A percentile compares a stretch with the other conserved stretches of the same genome.
These are phyloP conservation scores for Penicillium parvum DNA, from an alignment of 495 filamentous ascomycete species.

Conservation along the genomic window DNA sequence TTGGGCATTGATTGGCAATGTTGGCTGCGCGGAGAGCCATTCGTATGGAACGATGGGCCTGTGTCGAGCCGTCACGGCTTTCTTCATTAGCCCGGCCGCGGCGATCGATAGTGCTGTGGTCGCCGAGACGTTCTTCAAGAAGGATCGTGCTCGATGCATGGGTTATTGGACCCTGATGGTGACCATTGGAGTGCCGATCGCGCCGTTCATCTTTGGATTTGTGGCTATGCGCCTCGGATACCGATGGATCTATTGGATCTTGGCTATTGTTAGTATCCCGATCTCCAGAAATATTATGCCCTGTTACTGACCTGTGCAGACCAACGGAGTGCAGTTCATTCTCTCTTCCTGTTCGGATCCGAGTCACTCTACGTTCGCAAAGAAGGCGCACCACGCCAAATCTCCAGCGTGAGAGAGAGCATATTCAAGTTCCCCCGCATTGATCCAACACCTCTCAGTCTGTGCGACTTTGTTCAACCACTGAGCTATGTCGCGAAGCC, in stretches of 20 bases:
- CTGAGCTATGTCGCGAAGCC: slow-evolving; percentile 33
- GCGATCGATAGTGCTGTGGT: slow-evolving; percentile 43
- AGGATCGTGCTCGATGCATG: slow-evolving; percentile 43
- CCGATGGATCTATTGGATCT: not conserved
- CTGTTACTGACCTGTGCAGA: slow-evolving; percentile 27
- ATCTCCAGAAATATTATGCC: too few relatives aligned
- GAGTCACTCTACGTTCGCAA: slow-evolving; percentile 49
- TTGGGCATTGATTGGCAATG: slow-evolving; percentile 42
- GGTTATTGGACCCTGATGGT: slow-evolving; percentile 44
- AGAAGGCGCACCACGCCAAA: slow-evolving; percentile 2
- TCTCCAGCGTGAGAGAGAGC: slow-evolving; percentile 20
- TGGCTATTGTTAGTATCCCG: slow-evolving; percentile 29
- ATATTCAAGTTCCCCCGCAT: slow-evolving; percentile 44
- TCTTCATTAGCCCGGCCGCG: slow-evolving; percentile 48
- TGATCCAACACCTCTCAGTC: slow-evolving; percentile 41
- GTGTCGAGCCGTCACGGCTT: slow-evolving; percentile 42
- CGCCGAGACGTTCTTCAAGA: slow-evolving; percentile 43
- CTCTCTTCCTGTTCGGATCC: slow-evolving; percentile 48
- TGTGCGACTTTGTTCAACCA: slow-evolving; percentile 46
- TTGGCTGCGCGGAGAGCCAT: slow-evolving; percentile 41
- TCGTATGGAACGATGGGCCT: slow-evolving; percentile 39
- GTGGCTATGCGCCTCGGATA: slow-evolving; percentile 41
- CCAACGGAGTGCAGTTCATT: slow-evolving; percentile 51
- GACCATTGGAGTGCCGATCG: slow-evolving; percentile 39
- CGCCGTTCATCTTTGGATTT: slow-evolving; percentile 48